Percentiles rank a stretch among this genome's conserved stretches.
Conservation (phyloP, 2,329 filamentous ascomycete genomes). For the Aspergillus tubingensis region DNA sequence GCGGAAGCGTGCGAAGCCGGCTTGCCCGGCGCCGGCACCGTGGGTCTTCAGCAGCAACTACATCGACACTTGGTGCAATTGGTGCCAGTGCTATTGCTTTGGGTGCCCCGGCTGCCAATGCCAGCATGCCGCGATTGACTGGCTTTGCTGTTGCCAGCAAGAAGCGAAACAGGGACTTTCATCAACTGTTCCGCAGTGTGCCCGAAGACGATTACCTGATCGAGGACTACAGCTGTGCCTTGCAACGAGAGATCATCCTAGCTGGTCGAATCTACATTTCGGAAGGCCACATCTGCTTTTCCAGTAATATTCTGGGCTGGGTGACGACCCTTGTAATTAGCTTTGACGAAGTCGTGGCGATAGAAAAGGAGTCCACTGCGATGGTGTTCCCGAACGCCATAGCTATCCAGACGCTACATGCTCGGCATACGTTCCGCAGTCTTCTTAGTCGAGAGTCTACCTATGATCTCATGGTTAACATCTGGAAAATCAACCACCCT, state of each 20-base stretch:
- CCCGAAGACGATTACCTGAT: conserved; percentile 98
- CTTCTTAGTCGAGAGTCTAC: conserved; percentile 93
- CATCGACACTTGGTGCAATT: conserved; percentile 70
- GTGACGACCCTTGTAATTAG: conserved; percentile 96
- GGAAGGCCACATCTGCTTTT: conserved; percentile 96
- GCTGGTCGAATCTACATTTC: conserved; percentile 95
- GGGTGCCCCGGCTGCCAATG: conserved; percentile 61
- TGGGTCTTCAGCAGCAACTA: conserved; percentile 77
- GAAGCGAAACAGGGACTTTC: conserved; percentile 94
- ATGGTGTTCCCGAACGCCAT: conserved; percentile 96
- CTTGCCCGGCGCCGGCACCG: conserved; percentile 70
- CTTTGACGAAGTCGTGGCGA: conserved; percentile 95
- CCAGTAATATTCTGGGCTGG: conserved; percentile 98
- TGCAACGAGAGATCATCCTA: conserved; percentile 92
- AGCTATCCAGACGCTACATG: conserved; percentile 92
- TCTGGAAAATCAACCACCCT: conserved; percentile 96
- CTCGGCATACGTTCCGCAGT: conserved; percentile 93
- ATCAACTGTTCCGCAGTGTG: conserved; percentile 90
- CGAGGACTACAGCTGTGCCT: conserved; percentile 94
- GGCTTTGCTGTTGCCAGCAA: conserved; percentile 96
- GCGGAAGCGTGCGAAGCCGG: conserved; percentile 67
- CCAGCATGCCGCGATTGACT: conserved; percentile 73
- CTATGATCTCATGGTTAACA: conserved; percentile 94
- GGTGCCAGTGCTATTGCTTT: conserved; percentile 69
- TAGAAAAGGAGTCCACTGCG: conserved; percentile 95